Base-by-base conservation (phyloP, 805 yeast genomes). In the Teunomyces pallodes region DNA sequence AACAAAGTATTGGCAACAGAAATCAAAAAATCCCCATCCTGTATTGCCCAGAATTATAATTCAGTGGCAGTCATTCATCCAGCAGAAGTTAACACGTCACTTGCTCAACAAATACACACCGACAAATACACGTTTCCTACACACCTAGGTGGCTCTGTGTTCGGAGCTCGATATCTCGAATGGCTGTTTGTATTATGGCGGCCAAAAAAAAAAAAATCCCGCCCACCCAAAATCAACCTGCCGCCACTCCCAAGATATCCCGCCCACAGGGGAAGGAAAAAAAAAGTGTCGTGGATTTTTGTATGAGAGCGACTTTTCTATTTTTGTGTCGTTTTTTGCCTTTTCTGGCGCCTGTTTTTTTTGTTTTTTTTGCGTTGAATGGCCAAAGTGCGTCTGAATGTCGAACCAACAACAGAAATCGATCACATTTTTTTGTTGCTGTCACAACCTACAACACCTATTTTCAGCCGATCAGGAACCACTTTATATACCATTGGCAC, bases 351-450 rank as follows among this genome's bases (percentile, higher is more conserved):
- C 12, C 10, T 29, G 12, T 17, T 42, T 42, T 28, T 42, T 42
- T 36, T 44, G 27, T 36, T 28, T 27, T 44, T 36, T 29, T 14
- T 29, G 20, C 44, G 33, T 28, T 31, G 27, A 42, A 42, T 17
- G 31, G 44, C 33, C 27, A 26, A 35, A 36, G 26, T 20, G 39
- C 39, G 39, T 36, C 39, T 36, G 39, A 36, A 38, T 38, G 27
- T 38, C 41, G 41, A 38, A 38, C 44, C 44, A 17, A 41, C 44
- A 42, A 42, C 20, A 30, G 35, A 36, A 36, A 36, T 29, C 44
- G 36, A 42, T 42, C 44, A 42, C 44, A 42, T 42, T 31, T 38
- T 41, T 42, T 42, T 42, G 31, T 42, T 42, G 44, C 36, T 42
- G 35, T 42, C 44, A 42, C 33, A 39, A 43, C 43, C 24, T 16